A percentile compares a stretch with the other conserved stretches of the same genome.
These are phyloP conservation scores for Aspergillus terreus DNA, from an alignment of 2,329 filamentous ascomycete species.

Conservation along the genomic window DNA sequence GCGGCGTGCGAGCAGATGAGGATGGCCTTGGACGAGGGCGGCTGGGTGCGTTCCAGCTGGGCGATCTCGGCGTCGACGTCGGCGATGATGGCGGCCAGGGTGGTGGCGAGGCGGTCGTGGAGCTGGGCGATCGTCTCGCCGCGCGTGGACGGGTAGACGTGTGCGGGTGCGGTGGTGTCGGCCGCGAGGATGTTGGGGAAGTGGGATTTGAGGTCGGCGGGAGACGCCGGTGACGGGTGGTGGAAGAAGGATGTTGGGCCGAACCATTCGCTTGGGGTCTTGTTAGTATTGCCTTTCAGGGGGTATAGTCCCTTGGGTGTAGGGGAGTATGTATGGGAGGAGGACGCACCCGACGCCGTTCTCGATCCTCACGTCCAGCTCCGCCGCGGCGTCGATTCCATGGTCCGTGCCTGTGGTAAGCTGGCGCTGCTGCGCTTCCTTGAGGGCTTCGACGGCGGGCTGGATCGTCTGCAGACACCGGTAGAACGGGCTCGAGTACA, in stretches of 20 bases:
- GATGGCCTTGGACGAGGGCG: constrained; percentile 51
- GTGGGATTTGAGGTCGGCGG: constrained; percentile 58
- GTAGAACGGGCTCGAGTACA: constrained; percentile 86
- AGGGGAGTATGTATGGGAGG: background rate
- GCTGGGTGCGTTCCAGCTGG: constrained; percentile 43
- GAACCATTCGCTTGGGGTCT: constrained; percentile 70
- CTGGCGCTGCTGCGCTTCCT: constrained; percentile 17
- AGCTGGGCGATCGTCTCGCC: constrained; percentile 79
- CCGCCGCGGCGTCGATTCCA: constrained; percentile 34
- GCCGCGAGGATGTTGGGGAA: constrained; percentile 49
- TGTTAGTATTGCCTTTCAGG: background rate
- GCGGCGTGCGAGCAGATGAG: constrained; percentile 89
- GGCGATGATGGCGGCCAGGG: constrained; percentile 66
- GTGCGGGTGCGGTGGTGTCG: constrained; percentile 51
- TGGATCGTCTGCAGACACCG: constrained; percentile 80
- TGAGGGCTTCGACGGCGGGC: constrained; percentile 52
- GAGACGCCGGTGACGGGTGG: constrained; percentile 72
- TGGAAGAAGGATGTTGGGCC: constrained; percentile 74
- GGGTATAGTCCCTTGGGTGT: background rate
- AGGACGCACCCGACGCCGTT: constrained; percentile 47
- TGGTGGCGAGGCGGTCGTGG: constrained; percentile 72
- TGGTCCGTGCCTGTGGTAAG: constrained; percentile 12
- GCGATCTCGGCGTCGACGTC: constrained; percentile 61
- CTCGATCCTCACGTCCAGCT: constrained; percentile 46
- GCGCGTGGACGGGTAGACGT: constrained; percentile 64